Percentiles rank a stretch among this genome's conserved stretches.
Evolutionary conservation across 2,329 filamentous ascomycete species (phyloP).

Genomic region (Penicillium verrucosum): DNA sequence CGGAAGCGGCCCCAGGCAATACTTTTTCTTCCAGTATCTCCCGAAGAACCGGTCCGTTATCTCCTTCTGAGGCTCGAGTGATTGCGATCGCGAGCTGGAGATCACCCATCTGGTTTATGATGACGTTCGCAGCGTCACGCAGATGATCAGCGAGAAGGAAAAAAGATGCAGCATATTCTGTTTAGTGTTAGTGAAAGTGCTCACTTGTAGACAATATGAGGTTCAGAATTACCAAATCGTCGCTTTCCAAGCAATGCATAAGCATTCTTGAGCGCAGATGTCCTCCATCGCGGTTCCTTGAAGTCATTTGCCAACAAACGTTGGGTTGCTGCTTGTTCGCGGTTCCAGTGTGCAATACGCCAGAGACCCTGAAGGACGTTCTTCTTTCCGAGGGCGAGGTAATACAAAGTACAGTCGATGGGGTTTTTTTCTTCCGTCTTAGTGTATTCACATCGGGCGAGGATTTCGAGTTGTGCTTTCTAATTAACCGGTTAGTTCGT

Average conservation of each 20-base stretch:
- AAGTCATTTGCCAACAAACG: conserved; percentile 89
- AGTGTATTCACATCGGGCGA: conserved; percentile 91
- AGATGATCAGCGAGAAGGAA: conserved; percentile 86
- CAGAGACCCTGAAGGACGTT: conserved; percentile 84
- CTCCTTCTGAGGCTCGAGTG: conserved; percentile 81
- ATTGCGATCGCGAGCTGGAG: conserved; percentile 87
- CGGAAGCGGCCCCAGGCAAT: conserved; percentile 69
- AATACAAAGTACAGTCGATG: conserved; percentile 85
- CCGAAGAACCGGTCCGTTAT: conserved; percentile 69
- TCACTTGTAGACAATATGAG: neutral
- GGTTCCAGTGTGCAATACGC: conserved; percentile 89
- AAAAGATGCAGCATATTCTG: conserved; percentile 92
- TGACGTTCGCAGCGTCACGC: conserved; percentile 80
- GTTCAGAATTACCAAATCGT: conserved; percentile 62
- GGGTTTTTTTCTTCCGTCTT: conserved; percentile 84
- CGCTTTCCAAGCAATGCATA: conserved; percentile 90
- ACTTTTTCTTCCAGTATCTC: conserved; percentile 77
- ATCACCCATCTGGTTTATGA: conserved; percentile 82
- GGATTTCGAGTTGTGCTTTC: conserved; percentile 78
- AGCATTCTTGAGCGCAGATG: conserved; percentile 88
- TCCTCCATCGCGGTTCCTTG: conserved; percentile 78
- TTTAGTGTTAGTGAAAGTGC: conserved; percentile 4
- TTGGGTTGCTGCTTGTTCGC: conserved; percentile 77
- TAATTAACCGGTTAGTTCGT: conserved; percentile 31
- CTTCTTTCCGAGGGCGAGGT: conserved; percentile 88